These are phyloP conservation scores for Metarhizium album DNA, from an alignment of 2,329 filamentous ascomycete genomes.

Conservation along the genomic window DNA sequence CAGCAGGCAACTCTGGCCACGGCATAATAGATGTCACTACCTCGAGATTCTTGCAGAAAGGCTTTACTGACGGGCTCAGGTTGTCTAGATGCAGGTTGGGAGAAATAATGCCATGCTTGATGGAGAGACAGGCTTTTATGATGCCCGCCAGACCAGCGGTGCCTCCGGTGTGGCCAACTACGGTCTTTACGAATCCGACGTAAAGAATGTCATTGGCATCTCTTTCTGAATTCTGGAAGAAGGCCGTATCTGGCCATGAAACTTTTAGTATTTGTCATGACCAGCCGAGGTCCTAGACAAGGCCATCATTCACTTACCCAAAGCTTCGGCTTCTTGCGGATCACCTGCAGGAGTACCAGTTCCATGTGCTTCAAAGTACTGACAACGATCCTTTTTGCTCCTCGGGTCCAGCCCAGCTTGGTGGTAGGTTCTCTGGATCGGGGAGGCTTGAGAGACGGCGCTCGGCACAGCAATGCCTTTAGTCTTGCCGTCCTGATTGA, in stretches of 20 bases:
- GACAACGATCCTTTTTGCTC: slow-evolving; percentile 10
- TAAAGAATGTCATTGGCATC: slow-evolving; percentile 4
- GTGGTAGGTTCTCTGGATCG: slow-evolving; percentile 19
- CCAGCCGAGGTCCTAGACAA: too few relatives aligned
- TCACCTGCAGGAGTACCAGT: slow-evolving; percentile 27
- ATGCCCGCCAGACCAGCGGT: slow-evolving; percentile 16
- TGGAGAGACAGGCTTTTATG: slow-evolving; percentile 11
- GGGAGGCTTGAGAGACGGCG: slow-evolving; percentile 8
- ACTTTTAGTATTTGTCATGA: too few relatives aligned
- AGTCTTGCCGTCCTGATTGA: slow-evolving; percentile 31
- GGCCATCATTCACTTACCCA: too few relatives aligned
- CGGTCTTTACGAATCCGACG: slow-evolving; percentile 19
- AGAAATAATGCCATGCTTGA: slow-evolving; percentile 13
- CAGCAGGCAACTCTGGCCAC: slow-evolving; percentile 12
- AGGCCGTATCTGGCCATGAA: slow-evolving; percentile 24
- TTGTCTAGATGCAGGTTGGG: slow-evolving; percentile 21
- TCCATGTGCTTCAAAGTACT: slow-evolving; percentile 24
- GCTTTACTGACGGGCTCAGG: slow-evolving; percentile 17
- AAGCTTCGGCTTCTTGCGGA: slow-evolving; percentile 15
- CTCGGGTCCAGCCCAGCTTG: slow-evolving; percentile 18
- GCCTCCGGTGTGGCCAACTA: slow-evolving; percentile 17
- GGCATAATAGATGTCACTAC: slow-evolving; percentile 4
- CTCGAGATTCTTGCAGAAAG: slow-evolving; percentile 13
- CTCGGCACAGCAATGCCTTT: slow-evolving; percentile 24
- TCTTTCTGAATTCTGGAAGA: slow-evolving; percentile 16